Evolutionary conservation across 2,329 filamentous ascomycete species (phyloP).

Genomic region (Diaporthe citri): DNA sequence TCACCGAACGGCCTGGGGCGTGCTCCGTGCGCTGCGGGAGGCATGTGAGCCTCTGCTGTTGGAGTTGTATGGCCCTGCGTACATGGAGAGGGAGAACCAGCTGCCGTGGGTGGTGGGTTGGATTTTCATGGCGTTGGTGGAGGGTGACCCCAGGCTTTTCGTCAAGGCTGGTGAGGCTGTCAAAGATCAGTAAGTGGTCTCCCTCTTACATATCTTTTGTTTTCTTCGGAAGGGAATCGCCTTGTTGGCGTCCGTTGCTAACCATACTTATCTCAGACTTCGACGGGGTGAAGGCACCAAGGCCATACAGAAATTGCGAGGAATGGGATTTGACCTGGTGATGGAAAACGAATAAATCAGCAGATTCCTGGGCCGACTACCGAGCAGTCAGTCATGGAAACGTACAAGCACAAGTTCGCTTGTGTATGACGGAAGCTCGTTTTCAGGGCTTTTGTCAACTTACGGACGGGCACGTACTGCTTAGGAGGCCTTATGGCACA

Average conservation of each 20-base stretch:
- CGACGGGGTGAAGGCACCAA: neutral
- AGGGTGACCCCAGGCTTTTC: neutral
- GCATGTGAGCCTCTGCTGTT: slow-evolving; percentile 48
- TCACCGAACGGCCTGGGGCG: slow-evolving; percentile 55
- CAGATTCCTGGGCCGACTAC: no score
- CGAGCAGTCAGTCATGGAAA: no score
- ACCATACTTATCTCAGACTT: neutral
- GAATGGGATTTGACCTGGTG: neutral
- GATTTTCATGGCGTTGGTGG: neutral
- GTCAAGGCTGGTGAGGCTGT: neutral
- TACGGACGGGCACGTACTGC: no score
- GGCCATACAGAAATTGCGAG: neutral
- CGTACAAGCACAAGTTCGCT: no score
- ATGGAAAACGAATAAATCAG: no score
- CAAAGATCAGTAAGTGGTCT: neutral
- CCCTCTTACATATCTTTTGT: neutral
- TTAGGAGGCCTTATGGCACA: no score
- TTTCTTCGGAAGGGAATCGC: no score
- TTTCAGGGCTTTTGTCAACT: no score
- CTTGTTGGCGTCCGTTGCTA: neutral
- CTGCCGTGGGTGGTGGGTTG: neutral
- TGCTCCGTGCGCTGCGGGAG: slow-evolving; percentile 51
- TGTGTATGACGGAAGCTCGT: no score
- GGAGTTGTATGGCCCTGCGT: slow-evolving; percentile 50
- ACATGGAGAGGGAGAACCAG: slow-evolving; percentile 44